Evolutionary conservation across 2,329 filamentous ascomycete genomes (phyloP), one percentile per base, ranked within the genome.

Genomic region (Cladosporium phlei): DNA sequence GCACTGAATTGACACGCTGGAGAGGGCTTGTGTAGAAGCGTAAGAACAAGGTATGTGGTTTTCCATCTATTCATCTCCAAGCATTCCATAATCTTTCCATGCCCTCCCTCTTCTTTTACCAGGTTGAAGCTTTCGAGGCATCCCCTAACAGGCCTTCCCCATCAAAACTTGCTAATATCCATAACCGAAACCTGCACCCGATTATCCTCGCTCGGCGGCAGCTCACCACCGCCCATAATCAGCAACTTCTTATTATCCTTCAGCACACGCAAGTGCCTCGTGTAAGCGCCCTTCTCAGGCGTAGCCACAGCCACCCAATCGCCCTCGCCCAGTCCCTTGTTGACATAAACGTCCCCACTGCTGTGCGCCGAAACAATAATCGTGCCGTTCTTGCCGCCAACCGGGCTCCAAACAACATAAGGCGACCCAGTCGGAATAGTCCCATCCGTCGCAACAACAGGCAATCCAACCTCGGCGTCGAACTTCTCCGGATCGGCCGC

Each of bases 351-450:
- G 11, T 38, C 29, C 10, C 35, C 19, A 20, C 30, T 39, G 35
- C 29, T 39, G 45, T 40, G 35, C 9, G 35, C 35, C 4, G 28
- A 27, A 7, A 73, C 73, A 9, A 76, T 70, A 40, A 79, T 68
- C 0, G 73, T 78, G 2, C 75, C 76, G 46, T 71, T 66, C 8
- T 48, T 37, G 19, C 68, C 68, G 12, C 74, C 75, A 4, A 67
- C 68, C 0, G 70, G 61, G 5, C 66, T 72, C 73, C 73, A 78
- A 2, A 73, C 69, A 0, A 72, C 66, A 49, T 77, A 76, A 1
- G 75, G 75, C 1, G 69, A 71, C 4, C 69, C 69, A 3, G 56
- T 67, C 0, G 74, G 69, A 11, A 67, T 57, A 1, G 66, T 70
- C 22, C 68, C 70, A 40, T 71, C 69, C 2, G 64, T 69, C 0